phyloP scores from a whole-genome alignment of 2,329 filamentous ascomycete genomes.

The Myriangium duriaei region DNA sequence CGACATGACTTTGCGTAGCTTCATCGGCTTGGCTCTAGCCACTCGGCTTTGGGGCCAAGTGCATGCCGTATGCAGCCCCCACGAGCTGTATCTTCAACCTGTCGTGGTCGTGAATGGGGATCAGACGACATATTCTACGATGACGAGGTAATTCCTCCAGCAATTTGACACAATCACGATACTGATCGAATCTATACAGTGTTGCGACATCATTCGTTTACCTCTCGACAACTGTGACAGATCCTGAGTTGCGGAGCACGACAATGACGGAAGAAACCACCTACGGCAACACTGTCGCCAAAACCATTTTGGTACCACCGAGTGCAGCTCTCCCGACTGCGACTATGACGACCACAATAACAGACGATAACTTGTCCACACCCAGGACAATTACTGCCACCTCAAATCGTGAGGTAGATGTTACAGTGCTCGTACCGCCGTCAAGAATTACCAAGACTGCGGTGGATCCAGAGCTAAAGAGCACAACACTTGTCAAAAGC shows the following conservation, averaged over 20 bases:
- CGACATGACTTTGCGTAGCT: not conserved
- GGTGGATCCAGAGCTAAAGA: not conserved
- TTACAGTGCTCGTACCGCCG: not conserved
- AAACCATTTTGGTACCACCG: not conserved
- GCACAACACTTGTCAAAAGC: not conserved
- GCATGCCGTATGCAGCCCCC: not conserved
- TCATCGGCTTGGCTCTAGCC: not conserved
- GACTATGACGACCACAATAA: not conserved
- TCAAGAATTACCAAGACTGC: not conserved
- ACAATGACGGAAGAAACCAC: not conserved
- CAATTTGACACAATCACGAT: too few species aligned
- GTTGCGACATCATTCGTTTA: too few species aligned
- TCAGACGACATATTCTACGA: not conserved
- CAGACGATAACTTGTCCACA: not conserved
- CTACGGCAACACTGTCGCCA: not conserved
- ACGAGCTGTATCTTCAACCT: not conserved
- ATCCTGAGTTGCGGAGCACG: not conserved
- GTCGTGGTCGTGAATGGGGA: not conserved
- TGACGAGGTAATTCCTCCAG: not conserved
- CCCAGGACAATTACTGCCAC: not conserved
- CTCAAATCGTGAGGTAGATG: not conserved
- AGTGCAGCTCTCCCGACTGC: not conserved
- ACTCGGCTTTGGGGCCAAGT: not conserved
- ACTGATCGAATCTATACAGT: too few species aligned
- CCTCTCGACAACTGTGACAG: not conserved